These are phyloP conservation scores for Parsonsia alboflavescens DNA, from an alignment of 257 asterid genomes.

Conservation along the genomic window DNA sequence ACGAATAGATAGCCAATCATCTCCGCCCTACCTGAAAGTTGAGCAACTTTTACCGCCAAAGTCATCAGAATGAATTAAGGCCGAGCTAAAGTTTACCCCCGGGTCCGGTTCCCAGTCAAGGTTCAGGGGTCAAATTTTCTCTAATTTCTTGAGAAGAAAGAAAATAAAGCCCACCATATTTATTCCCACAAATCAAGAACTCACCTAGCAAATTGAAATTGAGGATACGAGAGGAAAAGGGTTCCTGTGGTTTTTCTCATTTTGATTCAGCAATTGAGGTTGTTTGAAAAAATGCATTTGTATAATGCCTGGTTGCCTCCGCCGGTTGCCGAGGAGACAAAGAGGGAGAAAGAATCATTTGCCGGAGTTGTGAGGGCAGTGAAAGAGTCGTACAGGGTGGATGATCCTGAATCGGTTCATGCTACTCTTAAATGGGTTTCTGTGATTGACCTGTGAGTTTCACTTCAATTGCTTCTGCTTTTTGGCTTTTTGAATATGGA, in stretches of 20 bases:
- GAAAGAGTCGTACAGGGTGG: slow-evolving; percentile 54
- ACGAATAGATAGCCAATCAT: not conserved
- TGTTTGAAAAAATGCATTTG: slow-evolving; percentile 61
- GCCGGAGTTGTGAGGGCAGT: slow-evolving; percentile 63
- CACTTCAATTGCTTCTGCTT: not conserved
- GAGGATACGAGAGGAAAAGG: not conserved
- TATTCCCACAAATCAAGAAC: not conserved
- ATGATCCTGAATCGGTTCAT: slow-evolving; percentile 88
- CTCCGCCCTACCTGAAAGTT: not conserved
- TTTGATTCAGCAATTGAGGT: not conserved
- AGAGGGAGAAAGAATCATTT: slow-evolving; percentile 79
- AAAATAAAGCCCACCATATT: slow-evolving; percentile 22
- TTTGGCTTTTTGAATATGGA: not conserved
- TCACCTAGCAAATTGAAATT: not conserved
- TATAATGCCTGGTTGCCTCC: slow-evolving; percentile 98
- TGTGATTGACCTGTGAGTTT: slow-evolving; percentile 81
- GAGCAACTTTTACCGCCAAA: not conserved
- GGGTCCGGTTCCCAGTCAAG: slow-evolving; percentile 29
- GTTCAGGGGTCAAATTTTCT: slow-evolving; percentile 13
- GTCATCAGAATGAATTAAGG: not conserved
- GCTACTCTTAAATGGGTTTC: slow-evolving; percentile 87
- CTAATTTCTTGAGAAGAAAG: slow-evolving; percentile 63
- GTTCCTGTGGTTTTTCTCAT: not conserved
- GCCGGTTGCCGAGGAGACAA: slow-evolving; percentile 90
- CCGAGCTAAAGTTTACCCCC: slow-evolving; percentile 14